phyloP scores from a whole-genome alignment of 768 basidiomycete species.

The Mycena floridula region DNA sequence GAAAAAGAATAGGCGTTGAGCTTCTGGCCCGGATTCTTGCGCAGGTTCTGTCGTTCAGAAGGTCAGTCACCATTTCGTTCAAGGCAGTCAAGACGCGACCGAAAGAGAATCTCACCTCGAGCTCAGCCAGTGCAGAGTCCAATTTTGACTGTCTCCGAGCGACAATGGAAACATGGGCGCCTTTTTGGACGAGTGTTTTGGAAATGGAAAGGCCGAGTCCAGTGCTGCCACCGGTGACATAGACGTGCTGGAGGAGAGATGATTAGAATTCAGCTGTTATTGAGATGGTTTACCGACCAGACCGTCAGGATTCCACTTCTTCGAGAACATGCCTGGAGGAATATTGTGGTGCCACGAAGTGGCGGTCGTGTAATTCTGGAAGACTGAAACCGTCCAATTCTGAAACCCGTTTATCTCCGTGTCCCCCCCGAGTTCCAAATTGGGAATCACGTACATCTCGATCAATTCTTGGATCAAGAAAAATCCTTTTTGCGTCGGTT shows the following conservation, averaged over 20 bases:
- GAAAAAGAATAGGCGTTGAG: slow-evolving; percentile 64
- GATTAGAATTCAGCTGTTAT: neutral
- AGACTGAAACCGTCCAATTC: no score
- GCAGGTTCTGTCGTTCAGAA: slow-evolving; percentile 39
- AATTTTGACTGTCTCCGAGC: slow-evolving; percentile 67
- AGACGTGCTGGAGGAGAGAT: slow-evolving; percentile 55
- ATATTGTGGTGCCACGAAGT: no score
- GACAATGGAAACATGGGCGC: slow-evolving; percentile 83
- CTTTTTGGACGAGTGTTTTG: slow-evolving; percentile 52
- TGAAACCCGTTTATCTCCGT: no score
- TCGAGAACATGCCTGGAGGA: no score
- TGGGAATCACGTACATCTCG: no score
- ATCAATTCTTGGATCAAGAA: no score
- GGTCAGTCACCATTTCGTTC: no score
- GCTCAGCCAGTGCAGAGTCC: slow-evolving; percentile 46
- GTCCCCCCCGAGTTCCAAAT: no score
- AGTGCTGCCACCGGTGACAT: slow-evolving; percentile 78
- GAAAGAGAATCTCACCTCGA: slow-evolving; percentile 52
- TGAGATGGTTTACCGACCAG: slow-evolving; percentile 24
- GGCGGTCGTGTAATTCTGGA: no score
- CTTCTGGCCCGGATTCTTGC: slow-evolving; percentile 51
- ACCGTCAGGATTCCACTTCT: slow-evolving; percentile 45
- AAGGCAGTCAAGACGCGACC: neutral
- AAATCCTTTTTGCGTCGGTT: no score
- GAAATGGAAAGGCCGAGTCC: slow-evolving; percentile 79